Conservation (phyloP, 441 rosid genomes). For the Syzygium malaccense region DNA sequence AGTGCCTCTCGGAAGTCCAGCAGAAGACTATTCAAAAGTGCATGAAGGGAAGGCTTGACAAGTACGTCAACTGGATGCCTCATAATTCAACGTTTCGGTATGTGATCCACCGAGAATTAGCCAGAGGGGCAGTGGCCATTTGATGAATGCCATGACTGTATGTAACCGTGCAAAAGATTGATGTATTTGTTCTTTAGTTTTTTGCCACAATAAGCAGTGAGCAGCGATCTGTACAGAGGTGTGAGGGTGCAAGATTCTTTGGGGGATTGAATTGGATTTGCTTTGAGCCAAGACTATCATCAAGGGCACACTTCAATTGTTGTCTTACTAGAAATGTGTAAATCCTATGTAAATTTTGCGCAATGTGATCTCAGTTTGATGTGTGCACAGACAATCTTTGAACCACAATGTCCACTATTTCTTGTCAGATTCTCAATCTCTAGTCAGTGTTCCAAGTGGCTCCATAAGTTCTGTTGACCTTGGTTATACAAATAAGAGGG, state of each 20-base stretch:
- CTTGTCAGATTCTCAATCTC: background rate
- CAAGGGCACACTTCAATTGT: background rate
- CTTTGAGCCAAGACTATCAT: background rate
- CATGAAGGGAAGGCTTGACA: constrained; percentile 37
- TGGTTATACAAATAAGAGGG: background rate
- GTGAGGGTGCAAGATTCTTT: background rate
- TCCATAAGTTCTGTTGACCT: background rate
- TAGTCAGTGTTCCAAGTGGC: background rate
- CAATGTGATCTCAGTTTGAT: background rate
- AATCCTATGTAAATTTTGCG: background rate
- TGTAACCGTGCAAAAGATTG: background rate
- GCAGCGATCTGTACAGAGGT: constrained; percentile 1
- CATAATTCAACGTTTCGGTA: constrained; percentile 58
- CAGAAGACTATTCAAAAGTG: constrained; percentile 36
- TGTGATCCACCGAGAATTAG: constrained; percentile 37
- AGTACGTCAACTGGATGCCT: constrained; percentile 46
- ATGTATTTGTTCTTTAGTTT: background rate
- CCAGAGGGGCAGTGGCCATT: constrained; percentile 17
- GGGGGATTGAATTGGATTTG: background rate
- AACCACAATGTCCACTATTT: background rate
- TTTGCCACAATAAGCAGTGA: constrained; percentile 1
- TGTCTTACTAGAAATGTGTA: background rate
- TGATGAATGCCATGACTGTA: background rate
- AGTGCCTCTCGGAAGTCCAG: constrained; percentile 34
- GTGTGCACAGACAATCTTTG: background rate